Evolutionary conservation across 805 yeast genomes (phyloP).

Genomic region (Pichia membranifaciens): DNA sequence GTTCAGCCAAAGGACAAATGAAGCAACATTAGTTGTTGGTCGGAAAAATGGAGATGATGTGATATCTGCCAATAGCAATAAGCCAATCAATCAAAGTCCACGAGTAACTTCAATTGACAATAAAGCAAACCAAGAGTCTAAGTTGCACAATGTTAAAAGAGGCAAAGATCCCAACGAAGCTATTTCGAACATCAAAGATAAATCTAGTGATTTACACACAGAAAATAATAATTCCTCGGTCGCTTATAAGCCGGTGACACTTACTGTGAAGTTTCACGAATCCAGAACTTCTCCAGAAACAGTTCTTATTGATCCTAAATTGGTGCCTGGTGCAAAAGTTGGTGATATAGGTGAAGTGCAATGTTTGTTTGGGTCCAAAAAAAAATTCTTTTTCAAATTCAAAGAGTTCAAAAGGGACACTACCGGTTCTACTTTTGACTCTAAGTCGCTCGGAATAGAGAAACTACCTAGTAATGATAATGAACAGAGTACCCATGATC

Average conservation of each 20-base stretch:
- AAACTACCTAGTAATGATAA: background rate
- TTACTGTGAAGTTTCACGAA: slow-evolving; percentile 63
- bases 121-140: background rate
- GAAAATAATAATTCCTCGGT: slow-evolving; percentile 1
- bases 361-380: slow-evolving; percentile 35
- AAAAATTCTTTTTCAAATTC: slow-evolving; percentile 40
- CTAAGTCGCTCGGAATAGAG: background rate
- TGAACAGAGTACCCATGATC: background rate
- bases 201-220: background rate
- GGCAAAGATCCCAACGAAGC: background rate
- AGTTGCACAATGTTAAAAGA: background rate
- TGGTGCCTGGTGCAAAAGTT: slow-evolving; percentile 57
- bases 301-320: slow-evolving; percentile 55
- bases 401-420: slow-evolving; percentile 19
- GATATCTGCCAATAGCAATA: background rate
- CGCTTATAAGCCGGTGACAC: slow-evolving; percentile 31
- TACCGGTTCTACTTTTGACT: background rate
- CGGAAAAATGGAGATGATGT: slow-evolving; percentile 5
- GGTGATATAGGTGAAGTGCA: slow-evolving; percentile 74
- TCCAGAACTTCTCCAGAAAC: slow-evolving; percentile 48
- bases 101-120: background rate
- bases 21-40: slow-evolving; percentile 31
- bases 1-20: slow-evolving; percentile 29
- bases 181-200: background rate
- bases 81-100: background rate